Base-by-base conservation (phyloP, 2,329 filamentous ascomycete genomes). In the Spiromastix sp. region DNA sequence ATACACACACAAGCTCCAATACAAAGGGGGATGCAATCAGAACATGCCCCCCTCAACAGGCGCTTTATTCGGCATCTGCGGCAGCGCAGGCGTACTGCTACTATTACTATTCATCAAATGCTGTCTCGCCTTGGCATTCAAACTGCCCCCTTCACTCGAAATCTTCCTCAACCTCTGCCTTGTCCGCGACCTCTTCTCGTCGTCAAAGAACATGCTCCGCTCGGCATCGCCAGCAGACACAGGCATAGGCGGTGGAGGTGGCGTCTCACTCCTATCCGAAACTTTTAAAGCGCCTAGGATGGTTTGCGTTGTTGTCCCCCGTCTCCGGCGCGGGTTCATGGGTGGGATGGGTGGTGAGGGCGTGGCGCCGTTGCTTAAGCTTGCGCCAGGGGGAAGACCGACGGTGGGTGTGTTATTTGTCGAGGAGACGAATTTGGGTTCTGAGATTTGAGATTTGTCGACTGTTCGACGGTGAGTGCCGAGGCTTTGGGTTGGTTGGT, bases 361-460 rank as follows among this genome's bases (percentile, higher is more conserved):
- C 11, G 27, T 53, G 44, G 61, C 63, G 31, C 70, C 71, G 38
- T 72, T 74, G 53, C 59, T 67, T 22, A 74, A 57, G 4, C 66
- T 70, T 2, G 70, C 68, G 18, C 70, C 70, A n/a, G 65, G 49
- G 10, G 73, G 72, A 8, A 79, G 61, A 22, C 69, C 70, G 22
- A 77, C 62, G 0, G 70, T 70, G 30, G 75, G 72, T 18, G 77
- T 66, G 29, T 71, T 70, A 2, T 70, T 74, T 3, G 74, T 78
- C 7, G 64, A 60, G 4, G 63, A 66, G 7, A 67, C 49, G 32
- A 67, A 61, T 3, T 59, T 65, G 0, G 76, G 76, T 46, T 79
- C 75, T 2, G 73, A 77, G 32, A 80, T 80, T 38, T 72, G 68
- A 9, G 64, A 60, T 54, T 80, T 80, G 42, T 70, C 69, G 31